Evolutionary conservation across 2,329 filamentous ascomycete species (phyloP), one percentile per base, ranked within the genome.

Genomic region (Arthrobotrys conoides): DNA sequence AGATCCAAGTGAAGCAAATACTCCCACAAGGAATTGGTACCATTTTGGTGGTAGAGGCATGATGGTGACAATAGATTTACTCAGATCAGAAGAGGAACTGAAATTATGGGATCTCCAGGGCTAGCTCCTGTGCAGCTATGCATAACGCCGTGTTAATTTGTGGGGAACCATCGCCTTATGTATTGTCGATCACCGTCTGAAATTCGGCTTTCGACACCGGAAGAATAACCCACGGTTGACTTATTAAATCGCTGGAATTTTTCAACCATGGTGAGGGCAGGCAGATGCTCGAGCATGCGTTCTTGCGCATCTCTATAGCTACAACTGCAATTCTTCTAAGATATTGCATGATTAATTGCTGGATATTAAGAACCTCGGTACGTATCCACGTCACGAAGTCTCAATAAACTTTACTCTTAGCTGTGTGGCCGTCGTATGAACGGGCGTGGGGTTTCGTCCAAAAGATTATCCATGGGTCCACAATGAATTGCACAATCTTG

Each of bases 1-100:
- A 3, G 87, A 88, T 51, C 88, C 88, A 49, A 89, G 84, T 22
- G 88, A 89, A 80, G 88, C 88, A 82, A 89, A 89, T 33, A 88
- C 84, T 82, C 86, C 85, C 41, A 88, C 86, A 64, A 88, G 85
- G 81, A 88, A 88, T 84, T 89, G 83, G 72, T 87, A 87, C 83
- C 83, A 85, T 81, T 86, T 86, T 53, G 85, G 85, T 61, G 85
- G 84, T 80, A 86, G 84, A 81, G 84, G 83, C 85, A 86, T 86
- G 80, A n/a, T 81, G n/a, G 36, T 33, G 49, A 57, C 48, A 14
- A 36, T 6, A 3, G 27, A 30, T 20, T 51, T 49, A 20, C 46
- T 44, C 16, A 8, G 38, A 44, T 20, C 6, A 6, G 44, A 36
- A 6, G 49, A n/a, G 44, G 10, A 1, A 44, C 9, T 10, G 8